Evolutionary conservation across 2,329 filamentous ascomycete species (phyloP), one percentile per base, ranked within the genome.

Genomic region (Hypoxylon sp.): DNA sequence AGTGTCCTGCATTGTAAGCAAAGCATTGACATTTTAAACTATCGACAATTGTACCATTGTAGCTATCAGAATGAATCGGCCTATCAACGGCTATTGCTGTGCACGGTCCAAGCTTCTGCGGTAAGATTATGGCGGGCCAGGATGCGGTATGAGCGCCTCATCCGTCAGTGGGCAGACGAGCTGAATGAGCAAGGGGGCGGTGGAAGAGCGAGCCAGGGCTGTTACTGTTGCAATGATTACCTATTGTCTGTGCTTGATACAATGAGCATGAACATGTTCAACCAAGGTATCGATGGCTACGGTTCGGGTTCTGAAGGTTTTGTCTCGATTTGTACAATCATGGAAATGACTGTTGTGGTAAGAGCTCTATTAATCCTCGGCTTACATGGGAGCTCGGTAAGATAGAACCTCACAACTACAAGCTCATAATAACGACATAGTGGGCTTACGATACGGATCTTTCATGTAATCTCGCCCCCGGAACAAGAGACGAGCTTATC

Each of bases 201-300:
- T 66, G 11, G 17, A 40, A 65, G 27, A 33, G 27, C 44, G 14
- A 33, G 42, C 44, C 17, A 50, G 37, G 37, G 22, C 62, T 48
- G 37, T 42, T 42, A 42, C 31, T 31, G 50, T 53, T 53, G 13
- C 30, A 31, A 57, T 61, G 27, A 40, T 61, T 17, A 40, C 33
- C 11, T 61, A 40, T 44, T 53, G 50, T 65, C 57, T 31, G 54
- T 65, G 64, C 61, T 65, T 46, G 54, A 62, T 66, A 61, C 17
- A 44, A n/a, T 59, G 58, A 58, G 33, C n/a, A 68, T 70, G 68
- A 68, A 68, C 65, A 56, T 66, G 68, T 68, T 70, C 68, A 63
- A 70, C 68, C 64, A 70, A 70, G 13, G 33, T 60, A 46, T 37
- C 30, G 20, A 31, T 14, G n/a, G 53, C 11, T 65, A 46, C 46